Evolutionary conservation across 2,329 filamentous ascomycete species (phyloP), one percentile per base, ranked within the genome.

Genomic region (Cladosporium austrohemisphaericum): DNA sequence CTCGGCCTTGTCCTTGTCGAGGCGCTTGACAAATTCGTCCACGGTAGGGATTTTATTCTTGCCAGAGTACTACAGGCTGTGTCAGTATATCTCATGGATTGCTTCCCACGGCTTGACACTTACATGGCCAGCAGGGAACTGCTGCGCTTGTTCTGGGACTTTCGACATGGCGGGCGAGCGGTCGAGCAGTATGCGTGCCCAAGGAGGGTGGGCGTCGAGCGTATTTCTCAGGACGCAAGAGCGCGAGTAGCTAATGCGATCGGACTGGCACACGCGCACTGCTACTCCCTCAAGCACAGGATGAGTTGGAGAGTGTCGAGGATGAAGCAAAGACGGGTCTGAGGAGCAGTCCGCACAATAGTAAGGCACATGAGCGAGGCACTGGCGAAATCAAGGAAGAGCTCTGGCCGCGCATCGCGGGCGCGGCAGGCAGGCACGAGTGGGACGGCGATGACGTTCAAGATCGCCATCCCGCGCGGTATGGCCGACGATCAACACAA

Each of bases 41-140:
- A 96, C 86, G 49, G 89, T 95, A 5, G 92, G 92, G 46, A 97
- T 83, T 19, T 87, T 86, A 67, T 95, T 95, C 52, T 69, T 70
- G 44, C 85, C 89, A 23, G 87, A 92, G 74, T 94, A 96, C 65
- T 90, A 85, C 61, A 71, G 26, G 22, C 35, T 38, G 29, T 38
- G 33, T 37, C 19, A 37, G 35, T 38, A 20, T 19, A 16, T 16
- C n/a, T 38, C n/a, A 20, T 23, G 6, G 6, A 18, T 20, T 20
- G n/a, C 22, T 6, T 23, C n/a, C 13, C 13, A 35, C 25, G 37
- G 9, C 25, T 28, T 9, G 14, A 6, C 4, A 20, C 40, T 31
- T 20, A 44, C 40, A 26, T 49, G 46, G 9, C 37, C 73, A 4
- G 86, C 83, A 16, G 78, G 78, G 8, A 68, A 67, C 41, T 72